A percentile compares a stretch with the other conserved stretches of the same genome.
phyloP scores from a whole-genome alignment of 2,329 filamentous ascomycete genomes.

The Whalleya microplaca region DNA sequence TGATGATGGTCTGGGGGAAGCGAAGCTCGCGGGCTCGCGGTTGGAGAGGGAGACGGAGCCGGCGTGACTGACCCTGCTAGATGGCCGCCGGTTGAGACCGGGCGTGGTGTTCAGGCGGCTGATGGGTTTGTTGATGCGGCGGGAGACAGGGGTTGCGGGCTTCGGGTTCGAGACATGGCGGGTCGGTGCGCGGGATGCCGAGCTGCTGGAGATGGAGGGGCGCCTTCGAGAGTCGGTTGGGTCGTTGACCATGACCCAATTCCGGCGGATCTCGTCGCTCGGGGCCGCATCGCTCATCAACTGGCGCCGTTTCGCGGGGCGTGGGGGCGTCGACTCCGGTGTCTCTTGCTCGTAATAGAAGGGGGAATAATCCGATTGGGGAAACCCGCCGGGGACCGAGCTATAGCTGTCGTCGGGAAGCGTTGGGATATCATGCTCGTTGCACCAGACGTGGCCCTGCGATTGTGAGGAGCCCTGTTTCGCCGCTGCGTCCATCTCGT shows the following conservation, averaged over 20 bases:
- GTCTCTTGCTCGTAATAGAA: constrained; percentile 37
- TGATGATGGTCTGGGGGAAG: constrained; percentile 49
- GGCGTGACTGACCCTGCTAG: constrained; percentile 51
- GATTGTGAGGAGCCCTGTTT: constrained; percentile 20
- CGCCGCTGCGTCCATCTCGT: constrained; percentile 50
- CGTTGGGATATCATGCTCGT: constrained; percentile 36
- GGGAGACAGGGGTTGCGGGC: constrained; percentile 36
- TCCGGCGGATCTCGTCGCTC: constrained; percentile 62
- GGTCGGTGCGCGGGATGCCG: constrained; percentile 32
- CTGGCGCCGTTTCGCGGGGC: constrained; percentile 58
- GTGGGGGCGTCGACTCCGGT: constrained; percentile 49
- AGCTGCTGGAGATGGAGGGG: no score
- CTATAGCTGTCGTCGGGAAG: constrained; percentile 23
- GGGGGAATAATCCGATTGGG: constrained; percentile 39
- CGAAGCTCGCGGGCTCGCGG: constrained; percentile 56
- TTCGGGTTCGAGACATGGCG: constrained; percentile 36
- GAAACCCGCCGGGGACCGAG: constrained; percentile 37
- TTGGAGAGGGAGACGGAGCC: constrained; percentile 48
- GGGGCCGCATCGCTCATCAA: constrained; percentile 50
- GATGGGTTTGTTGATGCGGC: constrained; percentile 50
- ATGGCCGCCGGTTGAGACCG: constrained; percentile 37
- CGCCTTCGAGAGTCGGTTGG: constrained; percentile 28
- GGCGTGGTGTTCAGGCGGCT: constrained; percentile 40
- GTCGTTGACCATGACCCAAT: constrained; percentile 72
- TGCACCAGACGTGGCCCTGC: constrained; percentile 28